A percentile compares a stretch with the other conserved stretches of the same genome.
phyloP scores from a whole-genome alignment of 2,329 filamentous ascomycete species.

The Pestalotiopsis sp. region DNA sequence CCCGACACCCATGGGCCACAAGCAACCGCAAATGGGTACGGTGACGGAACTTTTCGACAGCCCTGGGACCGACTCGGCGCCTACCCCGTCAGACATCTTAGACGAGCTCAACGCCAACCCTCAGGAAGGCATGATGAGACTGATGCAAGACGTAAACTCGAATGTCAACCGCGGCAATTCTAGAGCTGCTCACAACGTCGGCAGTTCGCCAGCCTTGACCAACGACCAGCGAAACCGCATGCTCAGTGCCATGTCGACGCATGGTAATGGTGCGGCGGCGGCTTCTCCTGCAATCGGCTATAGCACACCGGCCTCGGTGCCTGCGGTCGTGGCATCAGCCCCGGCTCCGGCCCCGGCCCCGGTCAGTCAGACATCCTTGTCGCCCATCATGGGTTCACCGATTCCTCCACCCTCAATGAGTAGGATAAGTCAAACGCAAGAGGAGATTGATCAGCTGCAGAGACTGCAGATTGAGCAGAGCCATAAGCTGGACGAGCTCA shows the following conservation, averaged over 20 bases:
- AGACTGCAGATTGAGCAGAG: slow-evolving; percentile 81
- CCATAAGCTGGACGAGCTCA: slow-evolving; percentile 74
- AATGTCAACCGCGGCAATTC: slow-evolving; percentile 40
- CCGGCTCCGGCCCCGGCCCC: slow-evolving; percentile 18
- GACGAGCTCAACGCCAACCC: slow-evolving; percentile 61
- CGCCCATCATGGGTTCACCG: slow-evolving; percentile 50
- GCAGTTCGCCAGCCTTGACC: slow-evolving; percentile 56
- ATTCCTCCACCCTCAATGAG: slow-evolving; percentile 54
- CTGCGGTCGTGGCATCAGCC: slow-evolving; percentile 13
- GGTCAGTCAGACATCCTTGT: slow-evolving; percentile 41
- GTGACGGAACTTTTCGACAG: slow-evolving; percentile 65
- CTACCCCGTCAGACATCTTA: slow-evolving; percentile 52
- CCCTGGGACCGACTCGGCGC: slow-evolving; percentile 43
- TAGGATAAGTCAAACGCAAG: slow-evolving; percentile 68
- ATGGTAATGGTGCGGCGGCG: slow-evolving; percentile 21
- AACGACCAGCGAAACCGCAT: slow-evolving; percentile 62
- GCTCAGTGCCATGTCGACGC: slow-evolving; percentile 61
- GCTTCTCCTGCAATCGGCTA: slow-evolving; percentile 25
- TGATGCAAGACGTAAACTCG: slow-evolving; percentile 67
- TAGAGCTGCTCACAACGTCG: slow-evolving; percentile 59
- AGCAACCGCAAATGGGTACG: slow-evolving; percentile 52
- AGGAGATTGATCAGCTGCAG: slow-evolving; percentile 78
- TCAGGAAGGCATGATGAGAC: slow-evolving; percentile 65
- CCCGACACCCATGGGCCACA: slow-evolving; percentile 32
- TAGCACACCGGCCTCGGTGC: slow-evolving; percentile 21